Conservation (phyloP, 139 green algal species). For the Chlorella sorokiniana region DNA sequence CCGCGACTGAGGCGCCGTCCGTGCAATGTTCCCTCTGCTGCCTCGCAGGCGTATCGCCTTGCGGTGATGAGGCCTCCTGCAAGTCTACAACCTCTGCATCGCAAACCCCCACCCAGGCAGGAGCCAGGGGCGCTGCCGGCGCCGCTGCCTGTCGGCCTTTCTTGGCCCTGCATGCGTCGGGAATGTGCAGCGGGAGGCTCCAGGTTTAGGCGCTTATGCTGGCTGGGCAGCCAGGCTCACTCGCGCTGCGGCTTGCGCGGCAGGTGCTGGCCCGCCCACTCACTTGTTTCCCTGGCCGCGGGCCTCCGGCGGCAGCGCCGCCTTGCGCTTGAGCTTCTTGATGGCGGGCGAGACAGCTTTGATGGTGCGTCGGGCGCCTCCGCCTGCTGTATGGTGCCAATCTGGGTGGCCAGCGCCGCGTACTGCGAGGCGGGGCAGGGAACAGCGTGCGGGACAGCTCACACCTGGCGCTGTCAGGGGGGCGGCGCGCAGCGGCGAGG, state of each 20-base stretch:
- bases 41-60: too few relatives aligned
- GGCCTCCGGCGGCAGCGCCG: constrained; percentile 33
- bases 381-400: constrained; percentile 49
- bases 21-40: too few relatives aligned
- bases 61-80: too few relatives aligned
- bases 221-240: too few relatives aligned
- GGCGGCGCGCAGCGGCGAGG: too few relatives aligned
- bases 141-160: constrained; percentile 33
- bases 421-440: constrained; percentile 40
- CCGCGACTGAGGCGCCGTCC: too few relatives aligned
- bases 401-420: constrained; percentile 55
- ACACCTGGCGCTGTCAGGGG: background rate
- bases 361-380: constrained; percentile 47
- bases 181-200: background rate
- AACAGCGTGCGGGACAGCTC: background rate
- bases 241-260: too few relatives aligned
- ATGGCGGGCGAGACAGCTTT: constrained; percentile 38
- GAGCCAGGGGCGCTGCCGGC: background rate
- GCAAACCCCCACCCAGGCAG: too few relatives aligned
- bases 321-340: constrained; percentile 39
- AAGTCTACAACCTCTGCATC: background rate
- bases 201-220: background rate
- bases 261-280: background rate
- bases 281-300: constrained; percentile 23
- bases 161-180: constrained; percentile 26